These are phyloP conservation scores for Candida germanica DNA, from an alignment of 805 yeast genomes.

Conservation along the genomic window DNA sequence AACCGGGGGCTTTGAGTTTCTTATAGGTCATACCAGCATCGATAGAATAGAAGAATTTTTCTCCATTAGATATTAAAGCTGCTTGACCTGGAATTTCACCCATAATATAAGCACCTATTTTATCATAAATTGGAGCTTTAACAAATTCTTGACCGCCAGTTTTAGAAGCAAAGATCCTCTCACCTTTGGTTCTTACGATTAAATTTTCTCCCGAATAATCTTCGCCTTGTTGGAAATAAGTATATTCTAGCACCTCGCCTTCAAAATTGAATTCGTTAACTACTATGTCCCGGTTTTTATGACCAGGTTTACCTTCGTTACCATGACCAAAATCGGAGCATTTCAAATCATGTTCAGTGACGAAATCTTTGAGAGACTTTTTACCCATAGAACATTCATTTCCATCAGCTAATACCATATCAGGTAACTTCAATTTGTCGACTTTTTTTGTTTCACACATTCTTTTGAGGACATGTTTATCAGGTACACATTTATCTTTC, in stretches of 20 bases:
- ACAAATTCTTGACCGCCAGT: constrained; percentile 46
- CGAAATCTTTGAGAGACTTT: constrained; percentile 21
- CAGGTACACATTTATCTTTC: constrained; percentile 47
- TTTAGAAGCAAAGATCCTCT: constrained; percentile 57
- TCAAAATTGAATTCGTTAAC: constrained; percentile 44
- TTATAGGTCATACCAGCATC: constrained; percentile 66
- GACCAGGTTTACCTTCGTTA: constrained; percentile 12
- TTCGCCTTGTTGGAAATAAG: constrained; percentile 56
- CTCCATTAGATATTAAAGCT: constrained; percentile 48
- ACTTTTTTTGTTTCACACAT: constrained; percentile 21
- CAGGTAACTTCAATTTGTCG: constrained; percentile 27
- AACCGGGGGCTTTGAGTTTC: constrained; percentile 48
- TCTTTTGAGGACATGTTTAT: constrained; percentile 19
- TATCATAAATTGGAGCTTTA: constrained; percentile 28
- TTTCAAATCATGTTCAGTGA: constrained; percentile 25
- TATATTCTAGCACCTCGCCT: constrained; percentile 53
- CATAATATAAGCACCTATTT: constrained; percentile 34
- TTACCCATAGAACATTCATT: constrained; percentile 38
- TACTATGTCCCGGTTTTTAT: constrained; percentile 24
- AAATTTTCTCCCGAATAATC: constrained; percentile 39
- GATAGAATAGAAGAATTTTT: constrained; percentile 52
- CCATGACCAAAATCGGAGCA: constrained; percentile 31
- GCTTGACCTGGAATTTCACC: constrained; percentile 61
- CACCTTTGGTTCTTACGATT: constrained; percentile 52
- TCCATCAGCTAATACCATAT: constrained; percentile 44